A percentile compares a stretch with the other conserved stretches of the same genome.
These are phyloP conservation scores for Monilinia aucupariae DNA, from an alignment of 2,329 filamentous ascomycete genomes.

Conservation along the genomic window DNA sequence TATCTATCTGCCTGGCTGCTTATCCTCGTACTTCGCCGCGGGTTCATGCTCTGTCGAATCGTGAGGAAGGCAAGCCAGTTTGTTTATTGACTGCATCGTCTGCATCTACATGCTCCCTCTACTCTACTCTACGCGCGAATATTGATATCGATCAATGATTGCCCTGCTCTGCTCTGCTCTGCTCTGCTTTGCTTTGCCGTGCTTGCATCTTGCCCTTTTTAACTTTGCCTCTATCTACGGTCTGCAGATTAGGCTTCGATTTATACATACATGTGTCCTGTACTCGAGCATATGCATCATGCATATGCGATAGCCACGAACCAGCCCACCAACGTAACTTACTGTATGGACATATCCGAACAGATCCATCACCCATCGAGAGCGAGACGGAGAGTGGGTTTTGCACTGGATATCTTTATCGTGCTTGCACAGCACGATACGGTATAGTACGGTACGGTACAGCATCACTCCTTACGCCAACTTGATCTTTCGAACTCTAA, in stretches of 20 bases:
- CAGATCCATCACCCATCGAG: neutral
- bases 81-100: no score
- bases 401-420: no score
- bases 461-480: no score
- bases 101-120: no score
- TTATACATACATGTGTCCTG: constrained; percentile 5
- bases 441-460: no score
- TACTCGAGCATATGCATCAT: neutral
- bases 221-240: neutral
- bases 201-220: no score
- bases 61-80: no score
- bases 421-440: no score
- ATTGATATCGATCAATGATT: no score
- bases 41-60: constrained; percentile 1
- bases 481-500: no score
- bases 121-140: no score
- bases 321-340: neutral
- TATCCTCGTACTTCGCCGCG: neutral
- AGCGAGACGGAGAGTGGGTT: neutral
- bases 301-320: constrained; percentile 7
- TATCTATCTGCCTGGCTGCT: no score
- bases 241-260: constrained; percentile 13
- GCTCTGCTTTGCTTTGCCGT: neutral
- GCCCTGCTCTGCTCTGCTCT: neutral
- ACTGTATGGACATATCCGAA: neutral